A percentile compares a stretch with the other conserved stretches of the same genome.
Conservation (phyloP, 768 basidiomycete species). For the Harrya chromipes region DNA sequence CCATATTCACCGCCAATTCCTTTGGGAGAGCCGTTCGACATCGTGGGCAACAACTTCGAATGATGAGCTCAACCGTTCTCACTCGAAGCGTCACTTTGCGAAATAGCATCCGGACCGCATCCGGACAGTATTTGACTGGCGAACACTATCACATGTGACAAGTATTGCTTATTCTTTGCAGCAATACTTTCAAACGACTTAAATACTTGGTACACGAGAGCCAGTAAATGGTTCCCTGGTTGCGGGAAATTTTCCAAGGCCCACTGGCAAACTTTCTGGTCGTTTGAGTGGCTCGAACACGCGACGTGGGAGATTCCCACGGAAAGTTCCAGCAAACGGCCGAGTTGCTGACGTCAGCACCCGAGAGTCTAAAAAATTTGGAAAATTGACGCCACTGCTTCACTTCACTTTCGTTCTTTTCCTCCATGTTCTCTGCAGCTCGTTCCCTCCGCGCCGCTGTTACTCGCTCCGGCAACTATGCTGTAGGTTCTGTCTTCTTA, state of each 20-base stretch:
- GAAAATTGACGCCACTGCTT: slow-evolving; percentile 33
- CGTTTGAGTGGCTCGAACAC: slow-evolving; percentile 7
- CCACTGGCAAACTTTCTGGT: no score
- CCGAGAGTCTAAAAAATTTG: slow-evolving; percentile 45
- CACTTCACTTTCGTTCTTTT: slow-evolving; percentile 35
- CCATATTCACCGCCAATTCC: slow-evolving; percentile 77
- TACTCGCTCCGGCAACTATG: slow-evolving; percentile 60
- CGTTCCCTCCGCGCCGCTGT: slow-evolving; percentile 60
- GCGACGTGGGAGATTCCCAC: slow-evolving; percentile 8
- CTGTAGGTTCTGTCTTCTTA: slow-evolving; percentile 39
- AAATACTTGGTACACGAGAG: no score
- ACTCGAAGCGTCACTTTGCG: no score
- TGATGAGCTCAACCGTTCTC: no score
- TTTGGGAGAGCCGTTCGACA: slow-evolving; percentile 28
- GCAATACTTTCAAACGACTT: not conserved
- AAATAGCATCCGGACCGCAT: not conserved
- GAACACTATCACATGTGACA: no score
- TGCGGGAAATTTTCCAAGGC: no score
- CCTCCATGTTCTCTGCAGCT: slow-evolving; percentile 71
- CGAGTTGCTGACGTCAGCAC: slow-evolving; percentile 24
- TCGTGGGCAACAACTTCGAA: slow-evolving; percentile 2
- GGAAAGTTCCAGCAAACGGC: slow-evolving; percentile 14
- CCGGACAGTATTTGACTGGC: no score
- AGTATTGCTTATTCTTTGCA: no score
- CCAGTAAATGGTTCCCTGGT: no score